Conservation (phyloP, 2,329 filamentous ascomycete genomes). For the Diplodia mutila region DNA sequence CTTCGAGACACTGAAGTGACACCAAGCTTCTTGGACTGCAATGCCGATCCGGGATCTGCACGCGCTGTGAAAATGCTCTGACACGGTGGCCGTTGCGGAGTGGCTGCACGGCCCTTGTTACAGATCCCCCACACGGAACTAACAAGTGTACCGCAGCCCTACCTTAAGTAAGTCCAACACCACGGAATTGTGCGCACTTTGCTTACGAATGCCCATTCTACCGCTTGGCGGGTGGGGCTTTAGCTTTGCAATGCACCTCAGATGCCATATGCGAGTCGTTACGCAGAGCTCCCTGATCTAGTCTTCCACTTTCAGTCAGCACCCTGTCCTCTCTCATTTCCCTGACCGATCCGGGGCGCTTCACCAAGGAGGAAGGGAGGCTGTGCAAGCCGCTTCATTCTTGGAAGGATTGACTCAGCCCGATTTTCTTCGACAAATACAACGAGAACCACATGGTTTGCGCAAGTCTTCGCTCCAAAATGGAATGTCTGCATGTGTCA, state of each 20-base stretch:
- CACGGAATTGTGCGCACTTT: not conserved
- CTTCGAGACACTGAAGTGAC: conserved; percentile 1
- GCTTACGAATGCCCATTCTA: not conserved
- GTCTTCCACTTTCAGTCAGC: not conserved
- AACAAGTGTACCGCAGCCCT: not conserved
- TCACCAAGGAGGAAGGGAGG: not conserved
- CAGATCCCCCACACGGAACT: not conserved
- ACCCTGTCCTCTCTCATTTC: not conserved
- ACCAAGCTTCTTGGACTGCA: not conserved
- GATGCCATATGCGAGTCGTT: not conserved
- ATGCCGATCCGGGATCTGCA: not conserved
- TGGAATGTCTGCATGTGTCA: not conserved
- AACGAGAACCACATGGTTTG: not conserved
- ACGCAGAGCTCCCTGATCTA: not conserved
- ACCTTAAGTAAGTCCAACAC: not conserved
- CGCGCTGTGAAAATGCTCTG: not conserved
- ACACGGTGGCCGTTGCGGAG: conserved; percentile 2
- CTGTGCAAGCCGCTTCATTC: not conserved
- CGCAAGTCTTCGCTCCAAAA: not conserved
- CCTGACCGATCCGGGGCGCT: not conserved
- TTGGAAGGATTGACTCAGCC: not conserved
- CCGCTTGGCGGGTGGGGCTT: not conserved
- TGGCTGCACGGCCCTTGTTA: not conserved
- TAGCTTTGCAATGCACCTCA: not conserved
- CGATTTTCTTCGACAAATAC: not conserved